Evolutionary conservation across 1,284 basidiomycete genomes (phyloP).

Genomic region (Taiwanofungus camphoratus): DNA sequence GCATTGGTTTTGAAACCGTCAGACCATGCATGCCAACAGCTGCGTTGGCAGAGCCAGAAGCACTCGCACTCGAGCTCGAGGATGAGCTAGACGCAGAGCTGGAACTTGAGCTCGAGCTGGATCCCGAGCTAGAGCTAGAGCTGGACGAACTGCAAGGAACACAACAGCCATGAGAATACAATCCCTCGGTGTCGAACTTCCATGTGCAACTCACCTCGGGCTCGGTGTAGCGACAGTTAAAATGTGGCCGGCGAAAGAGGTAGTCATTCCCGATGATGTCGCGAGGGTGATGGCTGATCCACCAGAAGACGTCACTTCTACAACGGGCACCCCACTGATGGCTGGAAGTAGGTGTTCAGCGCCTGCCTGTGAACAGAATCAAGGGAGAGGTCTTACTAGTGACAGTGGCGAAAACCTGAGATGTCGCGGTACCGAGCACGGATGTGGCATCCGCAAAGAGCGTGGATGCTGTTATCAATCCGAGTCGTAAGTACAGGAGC

Average conservation of each 20-base stretch:
- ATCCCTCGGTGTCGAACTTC: background rate
- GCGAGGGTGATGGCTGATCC: conserved; percentile 21
- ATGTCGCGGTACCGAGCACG: conserved; percentile 15
- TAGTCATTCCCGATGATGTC: conserved; percentile 14
- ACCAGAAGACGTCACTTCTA: conserved; percentile 23
- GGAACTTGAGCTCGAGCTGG: background rate
- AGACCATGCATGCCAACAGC: conserved; percentile 6
- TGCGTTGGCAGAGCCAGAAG: conserved; percentile 5
- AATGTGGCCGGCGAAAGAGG: conserved; percentile 22
- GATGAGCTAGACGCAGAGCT: background rate
- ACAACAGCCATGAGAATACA: background rate
- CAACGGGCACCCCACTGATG: conserved; percentile 18
- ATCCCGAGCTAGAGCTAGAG: background rate
- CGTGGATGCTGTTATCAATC: conserved; percentile 10
- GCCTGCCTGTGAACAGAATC: background rate
- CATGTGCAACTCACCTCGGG: background rate
- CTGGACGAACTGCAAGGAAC: background rate
- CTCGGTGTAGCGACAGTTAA: conserved; percentile 16
- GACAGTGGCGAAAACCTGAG: conserved; percentile 16
- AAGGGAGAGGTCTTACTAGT: conserved; percentile 9
- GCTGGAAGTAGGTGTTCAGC: conserved; percentile 7
- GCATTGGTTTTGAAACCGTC: conserved; percentile 6
- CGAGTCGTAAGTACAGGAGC: background rate
- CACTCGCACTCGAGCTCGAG: background rate
- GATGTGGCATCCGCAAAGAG: conserved; percentile 11